A percentile compares a stretch with the other conserved stretches of the same genome.
These are phyloP conservation scores for Psidium friedrichsthalianum DNA, from an alignment of 345 rosid genomes.

Conservation along the genomic window DNA sequence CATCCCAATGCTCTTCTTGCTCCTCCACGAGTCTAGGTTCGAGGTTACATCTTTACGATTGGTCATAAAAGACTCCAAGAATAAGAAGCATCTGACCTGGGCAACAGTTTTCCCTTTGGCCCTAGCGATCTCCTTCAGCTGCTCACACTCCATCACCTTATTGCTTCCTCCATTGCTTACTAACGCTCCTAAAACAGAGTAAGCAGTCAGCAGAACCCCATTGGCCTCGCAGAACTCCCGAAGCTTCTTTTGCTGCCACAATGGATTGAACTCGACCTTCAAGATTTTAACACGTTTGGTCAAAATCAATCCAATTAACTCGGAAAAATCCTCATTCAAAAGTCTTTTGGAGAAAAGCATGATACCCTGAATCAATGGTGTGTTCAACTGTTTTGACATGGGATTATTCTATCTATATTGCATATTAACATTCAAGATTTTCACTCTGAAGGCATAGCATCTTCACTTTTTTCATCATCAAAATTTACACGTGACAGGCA, in stretches of 20 bases:
- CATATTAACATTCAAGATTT: background rate
- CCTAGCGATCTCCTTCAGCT: constrained; percentile 53
- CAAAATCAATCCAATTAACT: background rate
- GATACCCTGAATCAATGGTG: background rate
- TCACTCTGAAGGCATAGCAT: background rate
- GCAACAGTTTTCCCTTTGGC: constrained; percentile 62
- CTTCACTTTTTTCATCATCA: background rate
- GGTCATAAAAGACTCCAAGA: background rate
- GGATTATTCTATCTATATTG: background rate
- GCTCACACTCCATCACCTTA: constrained; percentile 48
- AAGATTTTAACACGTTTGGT: background rate
- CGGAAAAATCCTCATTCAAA: background rate
- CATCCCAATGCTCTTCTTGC: background rate
- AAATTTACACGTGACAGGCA: background rate
- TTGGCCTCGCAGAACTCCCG: constrained; percentile 48
- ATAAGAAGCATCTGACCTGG: constrained; percentile 30
- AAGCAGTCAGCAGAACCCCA: constrained; percentile 44
- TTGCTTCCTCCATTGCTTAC: constrained; percentile 61
- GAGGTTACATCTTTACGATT: background rate
- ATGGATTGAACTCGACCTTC: constrained; percentile 83
- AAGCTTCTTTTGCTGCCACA: constrained; percentile 68
- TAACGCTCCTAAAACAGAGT: constrained; percentile 50
- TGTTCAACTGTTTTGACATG: background rate
- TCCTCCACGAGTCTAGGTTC: background rate
- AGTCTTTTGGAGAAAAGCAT: background rate